Conservation (phyloP, 345 rosid genomes). For the Mangifera indica region DNA sequence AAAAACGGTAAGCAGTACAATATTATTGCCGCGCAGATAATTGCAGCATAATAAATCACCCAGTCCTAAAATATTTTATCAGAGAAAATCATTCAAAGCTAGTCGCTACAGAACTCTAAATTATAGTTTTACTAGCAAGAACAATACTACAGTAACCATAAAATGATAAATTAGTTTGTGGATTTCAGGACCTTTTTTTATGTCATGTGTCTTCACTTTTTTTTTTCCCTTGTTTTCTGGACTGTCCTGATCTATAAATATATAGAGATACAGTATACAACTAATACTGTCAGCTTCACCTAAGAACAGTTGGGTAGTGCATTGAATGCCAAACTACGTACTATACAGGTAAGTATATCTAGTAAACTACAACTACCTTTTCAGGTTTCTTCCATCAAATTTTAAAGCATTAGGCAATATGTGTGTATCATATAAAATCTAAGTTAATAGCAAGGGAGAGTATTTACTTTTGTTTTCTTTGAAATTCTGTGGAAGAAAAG, state of each 20-base stretch:
- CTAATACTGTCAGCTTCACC: too few relatives aligned
- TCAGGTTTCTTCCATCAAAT: not conserved
- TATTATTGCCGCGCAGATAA: not conserved
- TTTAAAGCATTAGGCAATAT: not conserved
- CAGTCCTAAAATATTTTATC: not conserved
- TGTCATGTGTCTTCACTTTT: too few relatives aligned
- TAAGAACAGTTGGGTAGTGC: too few relatives aligned
- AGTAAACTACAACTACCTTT: not conserved
- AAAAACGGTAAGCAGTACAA: not conserved
- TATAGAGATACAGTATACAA: too few relatives aligned
- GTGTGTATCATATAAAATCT: not conserved
- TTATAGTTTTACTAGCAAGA: not conserved
- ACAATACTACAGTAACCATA: not conserved
- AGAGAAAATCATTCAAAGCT: too few relatives aligned
- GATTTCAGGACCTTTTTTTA: too few relatives aligned
- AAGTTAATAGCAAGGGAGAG: constrained; percentile 4
- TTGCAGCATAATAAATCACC: not conserved
- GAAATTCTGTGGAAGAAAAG: constrained; percentile 43
- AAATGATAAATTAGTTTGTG: too few relatives aligned
- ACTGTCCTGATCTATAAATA: too few relatives aligned
- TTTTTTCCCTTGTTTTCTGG: too few relatives aligned
- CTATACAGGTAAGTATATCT: too few relatives aligned
- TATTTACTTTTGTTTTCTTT: constrained; percentile 66
- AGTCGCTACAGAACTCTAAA: too few relatives aligned
- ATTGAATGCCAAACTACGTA: too few relatives aligned